Evolutionary conservation across 352 stramenopile species (phyloP).

Genomic region (Phytophthora podocarpi): DNA sequence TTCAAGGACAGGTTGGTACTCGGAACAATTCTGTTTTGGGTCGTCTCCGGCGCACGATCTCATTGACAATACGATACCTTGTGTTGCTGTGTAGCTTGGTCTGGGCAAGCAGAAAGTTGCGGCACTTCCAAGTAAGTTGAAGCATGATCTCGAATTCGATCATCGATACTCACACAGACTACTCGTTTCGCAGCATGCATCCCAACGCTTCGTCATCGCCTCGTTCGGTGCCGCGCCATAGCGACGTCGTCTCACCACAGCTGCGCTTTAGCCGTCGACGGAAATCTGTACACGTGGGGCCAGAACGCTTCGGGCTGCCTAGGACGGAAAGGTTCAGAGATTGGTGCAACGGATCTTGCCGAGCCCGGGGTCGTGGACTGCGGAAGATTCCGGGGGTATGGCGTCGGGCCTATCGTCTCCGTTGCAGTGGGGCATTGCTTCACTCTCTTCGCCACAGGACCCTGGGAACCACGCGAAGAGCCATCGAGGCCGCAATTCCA

Average conservation of each 20-base stretch:
- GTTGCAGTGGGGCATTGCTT: conserved; percentile 62
- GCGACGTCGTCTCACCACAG: conserved; percentile 63
- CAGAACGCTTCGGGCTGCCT: conserved; percentile 63
- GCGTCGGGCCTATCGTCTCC: conserved; percentile 54
- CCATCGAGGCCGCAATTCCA: conserved; percentile 39
- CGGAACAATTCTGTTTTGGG: too few relatives aligned
- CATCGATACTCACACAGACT: background rate
- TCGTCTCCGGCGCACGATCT: background rate
- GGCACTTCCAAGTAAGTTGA: conserved; percentile 57
- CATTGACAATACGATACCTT: background rate
- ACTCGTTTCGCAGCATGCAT: conserved; percentile 47
- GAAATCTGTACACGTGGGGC: conserved; percentile 77
- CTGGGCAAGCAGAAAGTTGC: conserved; percentile 74
- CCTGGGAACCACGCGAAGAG: conserved; percentile 48
- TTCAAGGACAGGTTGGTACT: conserved; percentile 69
- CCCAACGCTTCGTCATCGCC: conserved; percentile 54
- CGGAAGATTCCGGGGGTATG: conserved; percentile 37
- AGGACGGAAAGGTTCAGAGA: conserved; percentile 36
- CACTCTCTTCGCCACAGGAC: conserved; percentile 60
- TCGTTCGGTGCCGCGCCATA: conserved; percentile 53
- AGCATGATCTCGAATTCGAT: background rate
- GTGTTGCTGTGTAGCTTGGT: conserved; percentile 43
- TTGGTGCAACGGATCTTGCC: conserved; percentile 32
- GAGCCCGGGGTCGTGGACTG: conserved; percentile 60
- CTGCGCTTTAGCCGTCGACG: conserved; percentile 55